Conservation (phyloP, 2,329 filamentous ascomycete species). For the Beauveria bassiana region DNA sequence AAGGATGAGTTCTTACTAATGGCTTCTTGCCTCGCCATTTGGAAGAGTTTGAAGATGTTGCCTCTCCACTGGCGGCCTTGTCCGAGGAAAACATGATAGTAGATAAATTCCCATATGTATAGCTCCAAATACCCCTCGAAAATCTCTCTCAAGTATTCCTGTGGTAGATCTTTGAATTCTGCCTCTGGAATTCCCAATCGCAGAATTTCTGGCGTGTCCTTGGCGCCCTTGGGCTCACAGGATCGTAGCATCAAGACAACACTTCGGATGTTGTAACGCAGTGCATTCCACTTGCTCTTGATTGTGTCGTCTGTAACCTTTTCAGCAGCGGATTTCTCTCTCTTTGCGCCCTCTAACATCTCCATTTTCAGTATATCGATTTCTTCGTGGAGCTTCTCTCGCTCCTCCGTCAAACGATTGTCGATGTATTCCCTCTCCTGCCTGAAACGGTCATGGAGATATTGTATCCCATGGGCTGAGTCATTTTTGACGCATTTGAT, state of each 20-base stretch:
- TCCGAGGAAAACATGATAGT: neutral
- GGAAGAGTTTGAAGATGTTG: neutral
- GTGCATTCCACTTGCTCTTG: neutral
- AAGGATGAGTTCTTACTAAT: neutral
- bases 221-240: neutral
- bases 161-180: fast-evolving
- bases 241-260: neutral
- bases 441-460: too few species aligned
- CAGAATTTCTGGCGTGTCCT: neutral
- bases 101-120: neutral
- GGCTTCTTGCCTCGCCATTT: neutral
- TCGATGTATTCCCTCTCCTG: too few species aligned
- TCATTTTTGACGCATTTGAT: too few species aligned
- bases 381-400: neutral
- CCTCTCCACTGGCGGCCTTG: neutral
- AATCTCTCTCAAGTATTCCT: fast-evolving
- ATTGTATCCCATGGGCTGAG: too few species aligned
- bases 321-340: neutral
- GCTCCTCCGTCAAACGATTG: neutral
- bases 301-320: neutral
- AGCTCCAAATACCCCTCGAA: neutral
- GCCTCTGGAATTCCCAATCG: fast-evolving
- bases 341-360: neutral
- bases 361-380: neutral
- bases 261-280: neutral